Base-by-base conservation (phyloP, 441 rosid species). In the Rhodomyrtus psidioides region DNA sequence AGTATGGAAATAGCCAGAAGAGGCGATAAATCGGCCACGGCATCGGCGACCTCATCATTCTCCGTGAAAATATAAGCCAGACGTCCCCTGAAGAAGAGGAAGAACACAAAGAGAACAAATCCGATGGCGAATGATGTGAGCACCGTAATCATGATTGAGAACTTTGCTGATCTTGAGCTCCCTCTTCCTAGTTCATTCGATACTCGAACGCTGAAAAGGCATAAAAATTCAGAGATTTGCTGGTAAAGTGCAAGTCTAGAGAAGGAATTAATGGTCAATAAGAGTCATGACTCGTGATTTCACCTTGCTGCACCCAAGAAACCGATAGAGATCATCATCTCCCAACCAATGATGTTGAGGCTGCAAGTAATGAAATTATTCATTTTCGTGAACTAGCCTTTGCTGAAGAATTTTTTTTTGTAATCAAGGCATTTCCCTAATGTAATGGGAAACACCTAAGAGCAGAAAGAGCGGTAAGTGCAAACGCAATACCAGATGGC, bases 261-360 rank as follows among this genome's bases (percentile, higher is more conserved):
- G 55, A 46, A 81, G 83, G 55, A 17, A 19, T 46, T 46, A 79
- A 44, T 14, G 55, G 39, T 26, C 55, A 27, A 26, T 46, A 81
- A 23, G 55, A 81, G 14, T 28, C 39, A 24, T 0, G 60, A 53
- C 21, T 34, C 57, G 27, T 23, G 49, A 49, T 24, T 7, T 55
- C 84, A 94, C 99, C 97, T 92, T 55, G 94, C 93, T 82, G 97
- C 97, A 85, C 94, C 96, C 81, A 93, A 89, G 92, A 96, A 96
- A 12, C 97, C 99, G 27, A 96, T 90, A 4, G 96, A 91, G 84
- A 96, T 90, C 98, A 94, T 95, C 96, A 94, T 92, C 75, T 94
- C 98, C 90, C 93, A 88, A 53, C 95, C 96, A 85, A 87, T 94
- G 88, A 95, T 92, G 90, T 90, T 94, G 83, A 95, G 85, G 90